phyloP scores from a whole-genome alignment of 441 rosid species.

The Pelargonium australe region DNA sequence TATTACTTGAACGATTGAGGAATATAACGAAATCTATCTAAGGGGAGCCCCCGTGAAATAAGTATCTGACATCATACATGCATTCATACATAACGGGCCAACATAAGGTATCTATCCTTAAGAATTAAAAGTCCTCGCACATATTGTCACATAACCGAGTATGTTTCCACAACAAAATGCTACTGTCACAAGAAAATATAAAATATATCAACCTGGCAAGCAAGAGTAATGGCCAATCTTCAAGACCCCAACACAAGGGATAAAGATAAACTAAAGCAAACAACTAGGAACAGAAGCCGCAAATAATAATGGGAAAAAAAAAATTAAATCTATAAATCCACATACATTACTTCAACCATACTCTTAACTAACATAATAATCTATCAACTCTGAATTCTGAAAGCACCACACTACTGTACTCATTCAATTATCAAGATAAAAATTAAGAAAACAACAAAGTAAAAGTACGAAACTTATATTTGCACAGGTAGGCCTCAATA shows the following conservation, averaged over 20 bases:
- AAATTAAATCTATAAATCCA: not conserved
- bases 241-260: conserved; percentile 9
- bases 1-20: not conserved
- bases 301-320: not conserved
- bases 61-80: not conserved
- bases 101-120: not conserved
- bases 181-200: conserved; percentile 6
- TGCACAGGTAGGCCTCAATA: not conserved
- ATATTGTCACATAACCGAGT: not conserved
- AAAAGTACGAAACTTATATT: not conserved
- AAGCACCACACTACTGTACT: not conserved
- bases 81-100: not conserved
- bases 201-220: conserved; percentile 4
- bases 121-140: conserved; percentile 5
- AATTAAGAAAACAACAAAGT: not conserved
- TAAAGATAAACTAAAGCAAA: not conserved
- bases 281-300: not conserved
- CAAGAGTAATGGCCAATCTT: conserved; percentile 1
- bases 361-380: not conserved
- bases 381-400: not conserved
- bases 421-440: not conserved
- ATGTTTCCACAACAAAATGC: not conserved
- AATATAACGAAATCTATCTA: not conserved
- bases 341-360: not conserved
- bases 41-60: not conserved